Base-by-base conservation (phyloP, 208 protist species). In the Leishmania martiniquensis region DNA sequence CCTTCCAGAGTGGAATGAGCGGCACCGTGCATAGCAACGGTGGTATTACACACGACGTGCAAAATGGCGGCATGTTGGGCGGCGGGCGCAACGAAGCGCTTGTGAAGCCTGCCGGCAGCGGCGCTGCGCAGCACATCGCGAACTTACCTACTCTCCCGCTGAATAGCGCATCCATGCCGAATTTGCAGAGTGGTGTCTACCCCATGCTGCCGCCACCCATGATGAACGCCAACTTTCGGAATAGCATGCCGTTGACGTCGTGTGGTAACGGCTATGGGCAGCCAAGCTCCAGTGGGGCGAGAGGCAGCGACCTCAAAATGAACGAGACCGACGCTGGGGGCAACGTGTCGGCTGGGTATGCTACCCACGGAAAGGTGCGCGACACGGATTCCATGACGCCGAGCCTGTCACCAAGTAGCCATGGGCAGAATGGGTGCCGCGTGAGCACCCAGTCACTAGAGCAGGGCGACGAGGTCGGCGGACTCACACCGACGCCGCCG, bases 401-500 rank as follows among this genome's bases (percentile, higher is more conserved):
- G 37, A 67, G 44, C 47, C 1, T 76, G 54, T 67, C 29, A 44
- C 42, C 57, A 7, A 29, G 17, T 25, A 47, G 25, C 71, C 47
- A 70, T 32, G 69, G 10, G 20, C 72, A 77, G 49, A 81, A 78
- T 68, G 57, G 59, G n/a, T 81, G 66, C 77, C 37, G 77, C 63
- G 73, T 81, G 47, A 85, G 80, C 47, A 85, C 76, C 0, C 77
- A 72, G 4, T 59, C 72, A 37, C 15, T 84, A 63, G 54, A 4
- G 44, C 22, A n/a, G 5, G 32, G 51, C 34, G 52, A 76, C 20
- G 76, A 85, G 54, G 68, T 57, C 66, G 69, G 70, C 3, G 77
- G 74, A 2, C 74, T 83, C 34, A 79, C 74, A 10, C 77, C 82
- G 3, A 68, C 82, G 59, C 73, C 72, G 65, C 74, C 76, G 51